Conservation (phyloP, 345 rosid species). For the Pistacia vera region DNA sequence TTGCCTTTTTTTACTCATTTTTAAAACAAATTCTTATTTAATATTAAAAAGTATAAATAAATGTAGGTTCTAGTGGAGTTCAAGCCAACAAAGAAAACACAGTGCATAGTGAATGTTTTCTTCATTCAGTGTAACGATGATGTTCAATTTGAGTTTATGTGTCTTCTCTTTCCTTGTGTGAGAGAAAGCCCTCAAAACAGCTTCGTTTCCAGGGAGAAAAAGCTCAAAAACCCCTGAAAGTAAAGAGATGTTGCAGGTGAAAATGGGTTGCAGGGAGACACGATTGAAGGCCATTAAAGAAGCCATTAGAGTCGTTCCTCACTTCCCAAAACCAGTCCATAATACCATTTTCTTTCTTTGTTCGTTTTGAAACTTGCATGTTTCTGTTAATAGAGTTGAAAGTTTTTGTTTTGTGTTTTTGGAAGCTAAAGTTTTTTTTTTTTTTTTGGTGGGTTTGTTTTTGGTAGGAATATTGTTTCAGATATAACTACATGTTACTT, state of each 20-base stretch:
- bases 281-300: slow-evolving; percentile 33
- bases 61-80: too few relatives aligned
- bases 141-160: not conserved
- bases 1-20: too few relatives aligned
- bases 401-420: too few relatives aligned
- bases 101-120: too few relatives aligned
- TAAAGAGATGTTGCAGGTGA: slow-evolving; percentile 35
- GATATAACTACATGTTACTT: slow-evolving; percentile 79
- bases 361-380: not conserved
- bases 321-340: slow-evolving; percentile 39
- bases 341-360: too few relatives aligned
- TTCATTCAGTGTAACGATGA: too few relatives aligned
- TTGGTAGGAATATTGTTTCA: slow-evolving; percentile 77
- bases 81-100: too few relatives aligned
- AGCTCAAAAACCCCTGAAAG: not conserved
- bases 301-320: slow-evolving; percentile 40
- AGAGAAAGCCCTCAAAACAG: too few relatives aligned
- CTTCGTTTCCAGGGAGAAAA: not conserved
- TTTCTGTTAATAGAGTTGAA: not conserved
- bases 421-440: not conserved
- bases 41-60: too few relatives aligned
- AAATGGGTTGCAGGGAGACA: slow-evolving; percentile 37
- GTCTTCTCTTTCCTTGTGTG: too few relatives aligned
- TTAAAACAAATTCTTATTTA: too few relatives aligned
- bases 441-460: slow-evolving; percentile 4